Evolutionary conservation across 2,329 filamentous ascomycete species (phyloP).

Genomic region (Dactylonectria macrodidyma): DNA sequence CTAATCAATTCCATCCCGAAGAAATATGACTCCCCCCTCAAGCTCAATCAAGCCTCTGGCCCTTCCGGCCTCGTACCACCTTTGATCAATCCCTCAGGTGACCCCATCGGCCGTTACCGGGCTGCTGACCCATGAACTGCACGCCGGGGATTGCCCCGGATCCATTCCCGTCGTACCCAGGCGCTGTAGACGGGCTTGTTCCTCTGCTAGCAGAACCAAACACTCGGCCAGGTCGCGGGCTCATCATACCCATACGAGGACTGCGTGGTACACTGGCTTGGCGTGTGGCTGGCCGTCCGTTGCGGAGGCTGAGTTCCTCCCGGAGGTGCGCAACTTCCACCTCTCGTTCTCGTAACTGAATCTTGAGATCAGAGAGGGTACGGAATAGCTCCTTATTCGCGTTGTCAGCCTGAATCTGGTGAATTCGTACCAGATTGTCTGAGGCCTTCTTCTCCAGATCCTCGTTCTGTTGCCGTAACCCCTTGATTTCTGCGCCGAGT

Average conservation of each 20-base stretch:
- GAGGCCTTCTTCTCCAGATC: slow-evolving; percentile 59
- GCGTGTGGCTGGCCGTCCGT: slow-evolving; percentile 68
- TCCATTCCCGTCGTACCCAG: slow-evolving; percentile 48
- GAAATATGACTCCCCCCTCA: slow-evolving; percentile 14
- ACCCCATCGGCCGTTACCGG: slow-evolving; percentile 59
- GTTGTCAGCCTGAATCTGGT: slow-evolving; percentile 60
- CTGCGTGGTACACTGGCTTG: slow-evolving; percentile 71
- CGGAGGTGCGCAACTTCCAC: slow-evolving; percentile 62
- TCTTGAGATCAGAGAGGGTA: slow-evolving; percentile 59
- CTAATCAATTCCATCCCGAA: slow-evolving; percentile 2
- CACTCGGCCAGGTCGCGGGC: slow-evolving; percentile 58
- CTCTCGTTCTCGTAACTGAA: slow-evolving; percentile 65
- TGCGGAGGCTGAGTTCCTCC: slow-evolving; percentile 66
- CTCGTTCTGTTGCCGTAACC: slow-evolving; percentile 59
- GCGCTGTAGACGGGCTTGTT: slow-evolving; percentile 63
- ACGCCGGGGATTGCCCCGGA: slow-evolving; percentile 52
- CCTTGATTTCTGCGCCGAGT: slow-evolving; percentile 62
- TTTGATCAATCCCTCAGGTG: slow-evolving; percentile 58
- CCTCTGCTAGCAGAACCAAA: slow-evolving; percentile 62
- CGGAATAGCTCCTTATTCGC: slow-evolving; percentile 54
- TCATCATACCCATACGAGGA: slow-evolving; percentile 69
- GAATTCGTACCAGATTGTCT: slow-evolving; percentile 63
- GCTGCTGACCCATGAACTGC: slow-evolving; percentile 57
- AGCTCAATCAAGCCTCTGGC: slow-evolving; percentile 22
- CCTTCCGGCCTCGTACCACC: slow-evolving; percentile 15